These are phyloP conservation scores for Tuber microsphaerosporum DNA, from an alignment of 495 filamentous ascomycete genomes.

Conservation along the genomic window DNA sequence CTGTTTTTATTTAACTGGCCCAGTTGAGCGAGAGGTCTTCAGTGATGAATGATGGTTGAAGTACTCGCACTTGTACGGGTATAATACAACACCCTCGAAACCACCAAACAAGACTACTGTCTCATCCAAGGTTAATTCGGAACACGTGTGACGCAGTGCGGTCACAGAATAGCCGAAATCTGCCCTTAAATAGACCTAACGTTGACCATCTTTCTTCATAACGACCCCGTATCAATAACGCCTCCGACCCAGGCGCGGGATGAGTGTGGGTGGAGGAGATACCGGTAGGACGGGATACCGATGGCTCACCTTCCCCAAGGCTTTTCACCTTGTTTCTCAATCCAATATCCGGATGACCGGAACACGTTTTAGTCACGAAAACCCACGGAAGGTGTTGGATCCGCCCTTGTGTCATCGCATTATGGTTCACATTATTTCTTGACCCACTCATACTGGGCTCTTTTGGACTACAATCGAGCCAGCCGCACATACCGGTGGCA, in stretches of 20 bases:
- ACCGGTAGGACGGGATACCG: background rate
- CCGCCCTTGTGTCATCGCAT: background rate
- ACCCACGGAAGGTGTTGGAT: background rate
- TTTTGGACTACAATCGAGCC: slow-evolving; percentile 23
- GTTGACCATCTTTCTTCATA: background rate
- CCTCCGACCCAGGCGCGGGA: background rate
- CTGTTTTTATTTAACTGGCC: background rate
- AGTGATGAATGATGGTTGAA: background rate
- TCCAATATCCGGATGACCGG: background rate
- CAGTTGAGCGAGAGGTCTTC: background rate
- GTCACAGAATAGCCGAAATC: slow-evolving; percentile 10
- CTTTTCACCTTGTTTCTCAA: background rate
- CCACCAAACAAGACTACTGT: slow-evolving; percentile 14
- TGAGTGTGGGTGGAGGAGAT: background rate
- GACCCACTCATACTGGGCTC: background rate
- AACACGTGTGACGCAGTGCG: slow-evolving; percentile 30
- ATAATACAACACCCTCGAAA: background rate
- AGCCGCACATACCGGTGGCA: slow-evolving; percentile 19
- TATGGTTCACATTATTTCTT: background rate
- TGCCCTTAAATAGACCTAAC: background rate
- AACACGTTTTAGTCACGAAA: slow-evolving; percentile 2
- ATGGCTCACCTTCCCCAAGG: background rate
- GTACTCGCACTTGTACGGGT: no score
- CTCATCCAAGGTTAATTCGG: slow-evolving; percentile 21
- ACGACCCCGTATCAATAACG: background rate